Base-by-base conservation (phyloP, 768 basidiomycete genomes). In the Termitomyces sp. region DNA sequence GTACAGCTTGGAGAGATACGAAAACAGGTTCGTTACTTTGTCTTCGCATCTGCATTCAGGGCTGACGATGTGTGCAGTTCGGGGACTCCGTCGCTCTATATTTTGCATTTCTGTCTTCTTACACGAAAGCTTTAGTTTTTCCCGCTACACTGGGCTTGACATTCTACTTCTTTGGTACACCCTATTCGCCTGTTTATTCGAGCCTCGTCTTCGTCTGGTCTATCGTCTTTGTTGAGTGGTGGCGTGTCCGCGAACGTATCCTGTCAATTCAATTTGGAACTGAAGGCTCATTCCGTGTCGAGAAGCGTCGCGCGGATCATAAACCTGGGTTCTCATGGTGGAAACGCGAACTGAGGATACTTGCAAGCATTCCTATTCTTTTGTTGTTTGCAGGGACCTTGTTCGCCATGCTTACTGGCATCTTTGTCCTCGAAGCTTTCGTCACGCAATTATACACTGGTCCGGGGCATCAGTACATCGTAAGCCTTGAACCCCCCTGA, bases 381-480 rank as follows among this genome's bases (percentile, higher is more conserved):
- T 61, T 86, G 3, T 64, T 86, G 22, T 94, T 94, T 67, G 88
- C 88, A 0, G 80, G 76, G 13, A 70, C 87, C 4, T 80, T 98
- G 34, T 82, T 80, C 4, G 75, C 80, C 3, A 71, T 98, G 48
- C 74, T 98, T 62, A 91, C 92, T 1, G 83, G 76, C 6, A 92
- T 96, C 37, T 94, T 94, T 67, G 76, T 91, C 20, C 79, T 96
- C 51, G 94, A 96, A 69, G 94, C 94, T 0, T 95, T 99, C 62
- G 87, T 97, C 9, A 88, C 88, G 0, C 79, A 89, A 46, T 73
- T 98, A 13, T 99, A 98, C 72, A 85, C 87, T 29, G 97, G 97
- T 0, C 89, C 92, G 7, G 92, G 92, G 13, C 81, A 88, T 64
- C 75, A 85, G 59, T 78, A 88, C 56, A 79, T 96, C 16, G 94